Percentiles rank a stretch among this genome's conserved stretches.
phyloP scores from a whole-genome alignment of 257 asterid genomes.

The Verbascum thapsus region DNA sequence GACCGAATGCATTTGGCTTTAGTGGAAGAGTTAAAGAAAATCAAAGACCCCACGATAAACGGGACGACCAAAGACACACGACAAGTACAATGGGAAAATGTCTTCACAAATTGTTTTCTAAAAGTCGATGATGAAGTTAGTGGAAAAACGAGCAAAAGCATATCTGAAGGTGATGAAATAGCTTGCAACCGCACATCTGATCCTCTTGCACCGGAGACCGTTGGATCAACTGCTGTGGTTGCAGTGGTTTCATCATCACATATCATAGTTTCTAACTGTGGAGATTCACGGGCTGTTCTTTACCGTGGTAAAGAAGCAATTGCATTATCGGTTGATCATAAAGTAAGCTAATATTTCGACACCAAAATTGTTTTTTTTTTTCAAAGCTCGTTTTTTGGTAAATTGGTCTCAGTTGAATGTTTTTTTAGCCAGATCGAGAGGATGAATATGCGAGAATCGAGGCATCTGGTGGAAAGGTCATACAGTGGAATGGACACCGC shows the following conservation, averaged over 20 bases:
- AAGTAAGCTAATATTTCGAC: constrained; percentile 42
- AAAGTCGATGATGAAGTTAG: constrained; percentile 82
- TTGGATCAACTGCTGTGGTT: constrained; percentile 87
- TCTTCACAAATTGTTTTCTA: constrained; percentile 62
- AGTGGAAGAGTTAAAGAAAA: constrained; percentile 51
- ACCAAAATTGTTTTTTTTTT: constrained; percentile 1
- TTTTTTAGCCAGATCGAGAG: constrained; percentile 67
- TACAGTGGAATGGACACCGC: constrained; percentile 89
- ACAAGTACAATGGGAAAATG: constrained; percentile 65
- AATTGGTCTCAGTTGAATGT: not conserved
- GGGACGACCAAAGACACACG: constrained; percentile 50
- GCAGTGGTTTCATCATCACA: constrained; percentile 80
- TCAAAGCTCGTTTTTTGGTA: not conserved
- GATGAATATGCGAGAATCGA: constrained; percentile 89
- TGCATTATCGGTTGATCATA: constrained; percentile 71
- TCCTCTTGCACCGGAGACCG: constrained; percentile 75
- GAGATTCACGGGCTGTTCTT: constrained; percentile 87
- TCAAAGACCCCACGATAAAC: constrained; percentile 38
- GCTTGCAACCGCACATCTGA: constrained; percentile 32
- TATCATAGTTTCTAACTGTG: constrained; percentile 76
- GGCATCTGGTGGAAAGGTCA: constrained; percentile 89
- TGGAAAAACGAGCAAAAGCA: constrained; percentile 47
- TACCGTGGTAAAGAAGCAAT: constrained; percentile 84
- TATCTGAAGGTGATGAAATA: constrained; percentile 33
- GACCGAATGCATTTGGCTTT: constrained; percentile 71